Base-by-base conservation (phyloP, 108 stramenopile genomes). In the Skeletonema tropicum region DNA sequence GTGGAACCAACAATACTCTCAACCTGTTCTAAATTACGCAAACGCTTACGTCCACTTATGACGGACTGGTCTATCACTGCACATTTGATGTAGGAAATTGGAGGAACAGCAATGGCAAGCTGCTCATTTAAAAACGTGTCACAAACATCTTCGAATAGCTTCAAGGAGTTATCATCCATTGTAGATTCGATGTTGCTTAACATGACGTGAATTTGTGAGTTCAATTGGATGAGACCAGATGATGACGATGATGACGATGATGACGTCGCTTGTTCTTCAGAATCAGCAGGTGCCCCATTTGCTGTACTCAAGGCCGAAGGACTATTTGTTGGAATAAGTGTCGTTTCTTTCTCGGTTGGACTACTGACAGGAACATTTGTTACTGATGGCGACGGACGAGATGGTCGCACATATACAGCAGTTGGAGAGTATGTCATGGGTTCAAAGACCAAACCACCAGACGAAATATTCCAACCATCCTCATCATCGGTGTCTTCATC, bases 91-190 rank as follows among this genome's bases (percentile, higher is more conserved):
- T 68, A 49, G 19, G 42, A 67, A 0, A 79, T 42, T 19, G 78
- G 78, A 19, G 71, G 71, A 48, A 66, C 73, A 9, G 78, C 78
- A 68, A 72, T 73, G 2, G 25, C 25, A 36, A 72, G 60, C 39
- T 73, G 59, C 5, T 72, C 45, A 32, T 68, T 76, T 21, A 63
- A 45, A 60, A 68, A 68, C 0, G 42, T 15, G 23, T 11, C 31
- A 63, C 68, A 68, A 35, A 21, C 60, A 5, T 33, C 33, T 4
- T 69, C 61, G 61, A 62, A 63, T 17, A 68, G 58, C 21, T 21
- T 1, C 25, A 25, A 0, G n/a, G 52, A 55, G 23, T n/a, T 55
- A 10, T 23, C 52, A 9, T 55, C 52, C 52, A 55, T 23, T 23
- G 21, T 23, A 55, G 52, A 21, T 23, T 23, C 23, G 9, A 55